Conservation (phyloP, 2,329 filamentous ascomycete genomes). For the Monosporascus sp. region DNA sequence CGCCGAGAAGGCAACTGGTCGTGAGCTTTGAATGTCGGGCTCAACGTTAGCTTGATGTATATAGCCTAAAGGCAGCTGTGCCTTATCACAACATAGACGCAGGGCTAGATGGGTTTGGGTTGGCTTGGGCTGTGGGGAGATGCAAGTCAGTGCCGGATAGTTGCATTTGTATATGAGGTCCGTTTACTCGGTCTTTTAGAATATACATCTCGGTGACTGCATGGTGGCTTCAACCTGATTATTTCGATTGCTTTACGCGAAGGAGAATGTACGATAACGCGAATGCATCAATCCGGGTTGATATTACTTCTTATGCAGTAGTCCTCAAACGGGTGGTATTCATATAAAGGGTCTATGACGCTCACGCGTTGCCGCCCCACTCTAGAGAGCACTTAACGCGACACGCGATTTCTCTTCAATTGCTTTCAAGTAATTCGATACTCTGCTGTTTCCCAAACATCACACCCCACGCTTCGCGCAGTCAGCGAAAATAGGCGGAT, state of each 20-base stretch:
- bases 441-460: too few species aligned
- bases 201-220: too few species aligned
- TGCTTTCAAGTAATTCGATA: background rate
- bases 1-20: conserved; percentile 65
- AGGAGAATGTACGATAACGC: too few species aligned
- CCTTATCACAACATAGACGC: background rate
- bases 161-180: too few species aligned
- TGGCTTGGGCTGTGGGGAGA: background rate
- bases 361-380: background rate
- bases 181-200: too few species aligned
- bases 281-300: too few species aligned
- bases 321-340: background rate
- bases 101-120: background rate
- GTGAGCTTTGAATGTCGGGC: conserved; percentile 46
- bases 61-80: background rate
- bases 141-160: too few species aligned
- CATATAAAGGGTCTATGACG: background rate
- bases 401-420: background rate
- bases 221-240: too few species aligned
- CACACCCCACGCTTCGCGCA: background rate
- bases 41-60: conserved; percentile 1
- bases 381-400: background rate
- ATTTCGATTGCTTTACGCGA: too few species aligned
- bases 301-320: background rate
- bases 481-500: background rate